Conservation (phyloP, 768 basidiomycete genomes). For the Naganishia onofrii region DNA sequence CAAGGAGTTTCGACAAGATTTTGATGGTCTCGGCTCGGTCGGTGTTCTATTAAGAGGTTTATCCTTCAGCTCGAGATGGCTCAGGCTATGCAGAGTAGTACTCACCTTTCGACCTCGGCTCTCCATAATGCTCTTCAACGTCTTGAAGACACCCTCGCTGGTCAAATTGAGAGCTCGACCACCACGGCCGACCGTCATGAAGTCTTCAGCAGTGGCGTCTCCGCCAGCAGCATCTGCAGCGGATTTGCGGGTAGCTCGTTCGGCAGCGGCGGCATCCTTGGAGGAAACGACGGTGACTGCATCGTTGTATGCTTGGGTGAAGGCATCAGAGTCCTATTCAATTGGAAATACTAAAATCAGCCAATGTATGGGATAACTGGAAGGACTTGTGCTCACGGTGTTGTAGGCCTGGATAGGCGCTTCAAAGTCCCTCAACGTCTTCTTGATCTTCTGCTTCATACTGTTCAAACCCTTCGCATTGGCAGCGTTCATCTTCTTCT, state of each 20-base stretch:
- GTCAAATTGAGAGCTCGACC: conserved; percentile 79
- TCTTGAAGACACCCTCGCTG: conserved; percentile 76
- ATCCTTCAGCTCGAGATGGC: conserved; percentile 4
- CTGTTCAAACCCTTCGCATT: conserved; percentile 91
- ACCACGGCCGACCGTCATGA: conserved; percentile 86
- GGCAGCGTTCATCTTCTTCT: conserved; percentile 86
- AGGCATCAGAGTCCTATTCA: conserved; percentile 77
- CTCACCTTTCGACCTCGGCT: conserved; percentile 91
- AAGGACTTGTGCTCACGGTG: conserved; percentile 58
- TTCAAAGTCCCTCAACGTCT: conserved; percentile 84
- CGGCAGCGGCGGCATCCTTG: conserved; percentile 39
- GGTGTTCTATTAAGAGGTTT: conserved; percentile 67
- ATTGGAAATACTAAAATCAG: conserved; percentile 8
- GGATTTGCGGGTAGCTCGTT: conserved; percentile 53
- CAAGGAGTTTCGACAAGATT: conserved; percentile 79
- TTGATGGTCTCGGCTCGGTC: conserved; percentile 92
- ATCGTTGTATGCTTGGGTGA: conserved; percentile 68
- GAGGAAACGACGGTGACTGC: conserved; percentile 54
- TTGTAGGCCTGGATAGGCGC: conserved; percentile 72
- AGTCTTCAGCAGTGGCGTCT: conserved; percentile 56
- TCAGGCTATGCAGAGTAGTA: not conserved
- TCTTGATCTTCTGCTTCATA: conserved; percentile 98
- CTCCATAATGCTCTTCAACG: conserved; percentile 83
- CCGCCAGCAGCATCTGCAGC: conserved; percentile 42
- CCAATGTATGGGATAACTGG: not conserved